These are phyloP conservation scores for Amanita subjunquillea DNA, from an alignment of 768 basidiomycete genomes.

Conservation along the genomic window DNA sequence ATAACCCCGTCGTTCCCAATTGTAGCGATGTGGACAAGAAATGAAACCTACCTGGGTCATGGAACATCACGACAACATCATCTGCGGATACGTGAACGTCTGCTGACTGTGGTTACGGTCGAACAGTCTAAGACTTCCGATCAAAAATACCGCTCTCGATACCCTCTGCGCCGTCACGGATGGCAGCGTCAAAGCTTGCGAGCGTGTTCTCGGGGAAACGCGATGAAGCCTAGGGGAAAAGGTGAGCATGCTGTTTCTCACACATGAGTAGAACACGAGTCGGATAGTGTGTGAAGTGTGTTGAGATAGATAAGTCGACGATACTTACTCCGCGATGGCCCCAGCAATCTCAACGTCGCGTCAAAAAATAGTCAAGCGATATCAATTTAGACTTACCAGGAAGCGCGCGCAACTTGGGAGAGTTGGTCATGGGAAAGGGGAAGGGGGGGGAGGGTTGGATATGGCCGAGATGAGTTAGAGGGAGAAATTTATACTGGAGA, in stretches of 20 bases:
- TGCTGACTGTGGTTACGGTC: conserved; percentile 48
- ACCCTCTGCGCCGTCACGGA: conserved; percentile 88
- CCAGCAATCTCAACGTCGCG: conserved; percentile 51
- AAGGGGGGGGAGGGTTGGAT: neutral
- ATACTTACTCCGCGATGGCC: conserved; percentile 36
- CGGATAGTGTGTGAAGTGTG: neutral
- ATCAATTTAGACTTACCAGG: neutral
- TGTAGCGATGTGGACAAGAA: conserved; percentile 6
- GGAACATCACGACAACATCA: conserved; percentile 87
- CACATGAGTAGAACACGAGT: neutral
- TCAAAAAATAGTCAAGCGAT: neutral
- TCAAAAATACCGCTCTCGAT: conserved; percentile 89
- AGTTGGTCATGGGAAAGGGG: neutral
- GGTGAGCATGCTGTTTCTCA: neutral
- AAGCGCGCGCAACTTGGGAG: neutral
- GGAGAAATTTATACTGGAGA: neutral
- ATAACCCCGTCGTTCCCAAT: neutral
- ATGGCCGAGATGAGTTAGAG: neutral
- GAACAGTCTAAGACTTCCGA: conserved; percentile 21
- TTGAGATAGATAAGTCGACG: neutral
- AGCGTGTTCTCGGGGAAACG: conserved; percentile 90
- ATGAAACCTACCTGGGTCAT: conserved; percentile 62
- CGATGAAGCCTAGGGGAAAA: conserved; percentile 57
- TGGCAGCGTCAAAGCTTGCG: conserved; percentile 90
- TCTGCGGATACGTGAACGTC: conserved; percentile 94